phyloP scores from a whole-genome alignment of 2,329 filamentous ascomycete genomes.

The Neonectria sp. region DNA sequence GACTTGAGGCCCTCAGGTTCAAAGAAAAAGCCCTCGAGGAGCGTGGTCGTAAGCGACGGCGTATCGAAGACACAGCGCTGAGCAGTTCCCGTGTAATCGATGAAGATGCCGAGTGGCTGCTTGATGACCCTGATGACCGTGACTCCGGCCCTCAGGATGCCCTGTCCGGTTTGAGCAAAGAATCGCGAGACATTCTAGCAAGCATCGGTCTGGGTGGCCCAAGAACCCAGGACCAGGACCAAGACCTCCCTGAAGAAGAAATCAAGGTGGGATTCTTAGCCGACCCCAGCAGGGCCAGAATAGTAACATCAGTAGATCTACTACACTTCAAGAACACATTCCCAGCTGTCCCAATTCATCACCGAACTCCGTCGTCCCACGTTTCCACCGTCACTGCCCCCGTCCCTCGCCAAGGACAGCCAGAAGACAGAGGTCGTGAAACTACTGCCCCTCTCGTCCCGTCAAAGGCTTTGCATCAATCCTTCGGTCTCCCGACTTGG shows the following conservation, averaged over 20 bases:
- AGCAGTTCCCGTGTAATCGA: conserved; percentile 52
- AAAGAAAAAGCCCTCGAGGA: conserved; percentile 72
- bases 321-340: conserved; percentile 94
- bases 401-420: conserved; percentile 51
- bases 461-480: conserved; percentile 93
- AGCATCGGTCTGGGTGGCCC: conserved; percentile 68
- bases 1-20: conserved; percentile 75
- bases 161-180: conserved; percentile 76
- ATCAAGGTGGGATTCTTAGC: conserved; percentile 69
- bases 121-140: conserved; percentile 77
- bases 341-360: conserved; percentile 90
- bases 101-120: conserved; percentile 79
- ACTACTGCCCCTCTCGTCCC: conserved; percentile 86
- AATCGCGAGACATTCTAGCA: conserved; percentile 82
- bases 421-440: conserved; percentile 70
- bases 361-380: conserved; percentile 84
- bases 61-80: conserved; percentile 53
- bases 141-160: conserved; percentile 54
- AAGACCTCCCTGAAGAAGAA: conserved; percentile 71
- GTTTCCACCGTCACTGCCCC: conserved; percentile 79
- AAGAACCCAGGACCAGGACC: conserved; percentile 55
- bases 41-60: conserved; percentile 63
- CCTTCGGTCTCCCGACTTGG: conserved; percentile 81
- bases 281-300: conserved; percentile 17
- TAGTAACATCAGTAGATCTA: conserved; percentile 73